Evolutionary conservation across 1,284 basidiomycete genomes (phyloP), one percentile per base, ranked within the genome.

Genomic region (Ganoderma leucocontextum): DNA sequence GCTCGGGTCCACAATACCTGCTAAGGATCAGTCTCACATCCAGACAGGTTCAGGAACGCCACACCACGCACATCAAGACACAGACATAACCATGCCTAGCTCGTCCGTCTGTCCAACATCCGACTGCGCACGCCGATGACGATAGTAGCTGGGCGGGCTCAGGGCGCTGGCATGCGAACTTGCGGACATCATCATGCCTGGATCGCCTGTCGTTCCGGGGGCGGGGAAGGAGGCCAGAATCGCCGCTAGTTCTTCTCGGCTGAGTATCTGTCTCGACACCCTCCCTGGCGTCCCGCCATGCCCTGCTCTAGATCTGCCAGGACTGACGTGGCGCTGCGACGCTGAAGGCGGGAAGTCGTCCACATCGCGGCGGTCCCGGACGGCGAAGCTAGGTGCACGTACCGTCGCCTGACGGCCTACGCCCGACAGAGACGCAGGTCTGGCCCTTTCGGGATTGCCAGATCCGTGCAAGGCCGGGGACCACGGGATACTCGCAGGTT

Each of bases 71-170:
- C 58, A 12, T 63, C 29, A 63, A 36, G 41, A 44, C 42, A 52
- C 33, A 49, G 41, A 38, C 36, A 42, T 22, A 2, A 69, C 55
- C 19, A 65, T 49, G 7, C 71, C 71, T 39, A 70, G 33, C 69
- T 70, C 71, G 39, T 70, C 67, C 53, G 65, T 65, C 33, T 60
- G 38, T 41, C 29, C 59, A 61, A 66, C 58, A 19, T 66, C 65
- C 44, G 68, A 68, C 47, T 38, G 59, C 22, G 35, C 41, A 19
- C 68, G 66, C 42, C 68, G 59, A 62, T 65, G 63, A 17, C 63
- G 60, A 19, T 69, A 69, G 44, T 72, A 70, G 62, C 71, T 72
- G 8, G 71, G 71, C 44, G 71, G 71, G 25, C 69, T 70, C 36
- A 72, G 25, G 52, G 64, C 62, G 0, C 47, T 35, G 38, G 36